phyloP scores from a whole-genome alignment of 1,284 basidiomycete genomes.

The Cryptococcus sp. region DNA sequence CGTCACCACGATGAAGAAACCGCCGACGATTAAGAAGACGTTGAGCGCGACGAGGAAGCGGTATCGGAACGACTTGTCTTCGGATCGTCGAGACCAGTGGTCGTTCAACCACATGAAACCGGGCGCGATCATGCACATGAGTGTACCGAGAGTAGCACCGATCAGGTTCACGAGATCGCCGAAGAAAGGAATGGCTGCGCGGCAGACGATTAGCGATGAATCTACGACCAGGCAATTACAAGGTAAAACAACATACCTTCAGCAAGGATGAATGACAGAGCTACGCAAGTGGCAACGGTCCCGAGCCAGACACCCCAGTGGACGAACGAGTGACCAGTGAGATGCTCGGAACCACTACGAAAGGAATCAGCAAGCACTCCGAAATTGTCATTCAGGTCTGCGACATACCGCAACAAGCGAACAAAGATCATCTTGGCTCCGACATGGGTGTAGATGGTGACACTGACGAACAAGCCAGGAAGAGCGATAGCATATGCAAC shows the following conservation, averaged over 20 bases:
- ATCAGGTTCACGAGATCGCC: conserved; percentile 32
- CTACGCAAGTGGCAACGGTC: conserved; percentile 35
- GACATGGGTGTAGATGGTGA: conserved; percentile 30
- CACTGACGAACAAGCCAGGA: conserved; percentile 36
- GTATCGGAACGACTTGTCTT: conserved; percentile 18
- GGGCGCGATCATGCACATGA: conserved; percentile 22
- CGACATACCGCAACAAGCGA: conserved; percentile 38
- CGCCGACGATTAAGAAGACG: conserved; percentile 39
- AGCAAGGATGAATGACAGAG: conserved; percentile 61
- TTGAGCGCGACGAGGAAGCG: conserved; percentile 26
- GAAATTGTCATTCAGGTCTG: not conserved
- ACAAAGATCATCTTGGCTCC: conserved; percentile 44
- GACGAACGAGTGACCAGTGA: conserved; percentile 61
- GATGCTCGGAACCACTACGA: conserved; percentile 57
- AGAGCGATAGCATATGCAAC: conserved; percentile 50
- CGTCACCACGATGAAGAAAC: conserved; percentile 46
- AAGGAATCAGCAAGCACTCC: not conserved
- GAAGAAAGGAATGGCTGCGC: conserved; percentile 31
- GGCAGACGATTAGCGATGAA: not conserved
- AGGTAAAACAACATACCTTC: conserved; percentile 44
- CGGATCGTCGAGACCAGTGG: conserved; percentile 23
- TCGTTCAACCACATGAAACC: conserved; percentile 34
- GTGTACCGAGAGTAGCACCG: conserved; percentile 24
- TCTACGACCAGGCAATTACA: not conserved
- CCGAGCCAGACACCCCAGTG: conserved; percentile 64